Conservation (phyloP, 192 early-diverging fungal genomes). For the Umbelopsis ramanniana region DNA sequence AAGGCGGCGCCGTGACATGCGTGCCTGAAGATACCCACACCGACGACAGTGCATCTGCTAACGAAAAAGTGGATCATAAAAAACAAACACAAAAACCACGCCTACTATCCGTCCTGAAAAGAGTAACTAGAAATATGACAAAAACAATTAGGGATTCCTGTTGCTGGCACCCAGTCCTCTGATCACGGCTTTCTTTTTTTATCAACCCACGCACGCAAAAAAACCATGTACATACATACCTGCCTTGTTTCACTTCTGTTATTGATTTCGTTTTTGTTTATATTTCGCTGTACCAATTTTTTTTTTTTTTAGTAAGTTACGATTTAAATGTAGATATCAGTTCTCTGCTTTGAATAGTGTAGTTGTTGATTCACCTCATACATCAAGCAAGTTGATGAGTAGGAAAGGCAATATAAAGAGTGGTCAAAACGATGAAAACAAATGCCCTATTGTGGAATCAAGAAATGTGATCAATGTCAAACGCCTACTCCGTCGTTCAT, state of each 20-base stretch:
- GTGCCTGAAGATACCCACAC: background rate
- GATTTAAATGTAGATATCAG: no score
- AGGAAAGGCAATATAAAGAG: no score
- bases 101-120: constrained; percentile 3
- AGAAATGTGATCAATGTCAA: no score
- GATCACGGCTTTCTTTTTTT: background rate
- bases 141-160: constrained; percentile 4
- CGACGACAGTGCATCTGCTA: background rate
- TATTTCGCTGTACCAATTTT: no score
- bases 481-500: no score
- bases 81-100: background rate
- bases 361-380: no score
- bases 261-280: no score
- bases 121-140: background rate
- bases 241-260: background rate
- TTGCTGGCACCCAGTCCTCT: constrained; percentile 12
- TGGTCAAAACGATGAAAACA: no score
- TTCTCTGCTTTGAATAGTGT: no score
- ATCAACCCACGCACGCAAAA: background rate
- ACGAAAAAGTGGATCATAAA: background rate
- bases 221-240: background rate
- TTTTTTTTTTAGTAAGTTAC: no score
- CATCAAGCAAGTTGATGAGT: no score
- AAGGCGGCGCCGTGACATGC: background rate
- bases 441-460: no score